Percentiles rank a stretch among this genome's conserved stretches.
Evolutionary conservation across 2,329 filamentous ascomycete genomes (phyloP).

Genomic region (Bipolaris cookei): DNA sequence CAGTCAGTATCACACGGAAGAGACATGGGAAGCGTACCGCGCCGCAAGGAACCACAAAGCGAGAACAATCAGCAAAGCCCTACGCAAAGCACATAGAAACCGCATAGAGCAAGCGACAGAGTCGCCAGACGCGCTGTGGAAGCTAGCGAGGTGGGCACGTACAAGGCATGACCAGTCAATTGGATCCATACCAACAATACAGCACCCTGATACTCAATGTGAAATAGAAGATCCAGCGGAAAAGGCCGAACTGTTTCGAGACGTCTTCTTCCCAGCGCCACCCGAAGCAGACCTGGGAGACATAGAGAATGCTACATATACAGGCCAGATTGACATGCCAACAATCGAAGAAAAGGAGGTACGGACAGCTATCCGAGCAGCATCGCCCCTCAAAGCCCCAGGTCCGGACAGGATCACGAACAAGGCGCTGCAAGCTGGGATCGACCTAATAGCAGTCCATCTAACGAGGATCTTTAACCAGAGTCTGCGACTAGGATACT

Average conservation of each 20-base stretch:
- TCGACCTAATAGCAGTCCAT: constrained; percentile 3
- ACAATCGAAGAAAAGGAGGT: constrained; percentile 29
- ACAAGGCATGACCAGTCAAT: constrained; percentile 19
- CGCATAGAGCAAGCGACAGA: constrained; percentile 30
- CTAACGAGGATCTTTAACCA: constrained; percentile 23
- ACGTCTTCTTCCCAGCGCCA: constrained; percentile 26
- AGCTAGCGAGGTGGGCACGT: constrained; percentile 34
- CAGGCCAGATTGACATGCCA: constrained; percentile 23
- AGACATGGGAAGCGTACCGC: no score
- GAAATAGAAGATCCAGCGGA: constrained; percentile 13
- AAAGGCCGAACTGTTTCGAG: constrained; percentile 22
- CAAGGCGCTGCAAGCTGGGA: constrained; percentile 18
- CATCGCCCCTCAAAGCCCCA: constrained; percentile 30
- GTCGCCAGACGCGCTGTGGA: constrained; percentile 28
- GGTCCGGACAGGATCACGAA: constrained; percentile 28
- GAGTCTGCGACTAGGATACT: constrained; percentile 23
- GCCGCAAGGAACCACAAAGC: no score
- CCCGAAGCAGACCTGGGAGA: constrained; percentile 23
- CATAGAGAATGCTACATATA: constrained; percentile 22
- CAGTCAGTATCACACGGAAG: no score
- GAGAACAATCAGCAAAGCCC: no score
- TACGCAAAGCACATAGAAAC: constrained; percentile 27
- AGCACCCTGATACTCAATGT: constrained; percentile 15
- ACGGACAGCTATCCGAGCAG: constrained; percentile 21
- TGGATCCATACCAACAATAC: constrained; percentile 13